Percentiles rank a stretch among this genome's conserved stretches.
Evolutionary conservation across 257 asterid genomes (phyloP).

Genomic region (Fraxinus anomala): DNA sequence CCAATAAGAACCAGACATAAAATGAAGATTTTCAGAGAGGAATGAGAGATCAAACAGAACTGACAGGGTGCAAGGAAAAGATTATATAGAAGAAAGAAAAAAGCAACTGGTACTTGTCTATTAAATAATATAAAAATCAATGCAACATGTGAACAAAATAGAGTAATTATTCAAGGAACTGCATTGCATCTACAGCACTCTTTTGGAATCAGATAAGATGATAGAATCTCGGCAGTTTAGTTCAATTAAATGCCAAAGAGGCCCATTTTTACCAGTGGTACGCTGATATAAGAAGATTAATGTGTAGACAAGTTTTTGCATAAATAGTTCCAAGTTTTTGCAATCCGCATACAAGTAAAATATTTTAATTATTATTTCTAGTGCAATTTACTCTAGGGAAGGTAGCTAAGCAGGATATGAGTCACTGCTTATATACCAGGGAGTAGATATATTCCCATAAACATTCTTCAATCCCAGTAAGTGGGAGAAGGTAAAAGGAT

Average conservation of each 20-base stretch:
- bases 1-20: slow-evolving; percentile 5
- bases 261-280: background rate
- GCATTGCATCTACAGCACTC: background rate
- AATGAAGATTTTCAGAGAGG: slow-evolving; percentile 7
- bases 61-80: slow-evolving; percentile 5
- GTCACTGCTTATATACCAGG: background rate
- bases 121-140: background rate
- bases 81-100: background rate
- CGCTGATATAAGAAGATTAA: background rate
- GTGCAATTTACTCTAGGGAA: background rate
- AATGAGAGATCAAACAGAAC: slow-evolving; percentile 15
- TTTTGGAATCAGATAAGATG: background rate
- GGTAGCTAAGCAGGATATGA: background rate
- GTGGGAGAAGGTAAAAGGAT: background rate
- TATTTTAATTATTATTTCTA: background rate
- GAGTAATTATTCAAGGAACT: background rate
- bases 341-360: background rate
- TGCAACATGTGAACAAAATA: background rate
- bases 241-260: background rate
- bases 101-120: background rate
- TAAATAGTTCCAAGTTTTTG: too few relatives aligned
- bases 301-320: background rate
- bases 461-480: background rate
- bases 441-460: background rate
- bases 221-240: background rate